A percentile compares a stretch with the other conserved stretches of the same genome.
Evolutionary conservation across 106 monocot genomes (phyloP).

Genomic region (Vanilla planifolia): DNA sequence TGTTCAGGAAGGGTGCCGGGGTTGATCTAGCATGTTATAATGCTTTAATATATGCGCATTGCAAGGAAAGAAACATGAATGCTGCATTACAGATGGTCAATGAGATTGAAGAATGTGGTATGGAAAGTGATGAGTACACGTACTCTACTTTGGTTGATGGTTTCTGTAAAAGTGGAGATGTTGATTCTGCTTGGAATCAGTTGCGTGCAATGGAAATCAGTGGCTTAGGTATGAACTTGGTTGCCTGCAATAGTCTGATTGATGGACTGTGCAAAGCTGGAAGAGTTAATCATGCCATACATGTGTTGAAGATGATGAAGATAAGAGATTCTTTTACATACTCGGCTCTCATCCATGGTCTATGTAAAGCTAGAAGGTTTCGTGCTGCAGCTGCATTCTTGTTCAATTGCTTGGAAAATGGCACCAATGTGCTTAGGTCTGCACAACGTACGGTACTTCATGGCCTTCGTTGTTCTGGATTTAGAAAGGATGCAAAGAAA

Average conservation of each 20-base stretch:
- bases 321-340: conserved; percentile 76
- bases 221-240: conserved; percentile 36
- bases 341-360: conserved; percentile 59
- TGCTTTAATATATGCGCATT: conserved; percentile 52
- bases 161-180: conserved; percentile 50
- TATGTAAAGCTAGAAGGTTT: conserved; percentile 51
- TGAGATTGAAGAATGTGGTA: conserved; percentile 54
- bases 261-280: conserved; percentile 62
- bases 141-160: conserved; percentile 71
- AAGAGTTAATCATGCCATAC: conserved; percentile 53
- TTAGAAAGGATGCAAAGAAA: conserved; percentile 46
- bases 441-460: conserved; percentile 45
- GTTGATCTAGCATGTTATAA: conserved; percentile 88
- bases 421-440: conserved; percentile 46
- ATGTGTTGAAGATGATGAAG: conserved; percentile 51
- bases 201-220: conserved; percentile 44
- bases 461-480: conserved; percentile 54
- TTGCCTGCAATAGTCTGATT: conserved; percentile 75
- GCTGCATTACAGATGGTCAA: conserved; percentile 41
- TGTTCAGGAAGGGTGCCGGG: conserved; percentile 37
- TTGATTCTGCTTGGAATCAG: conserved; percentile 43
- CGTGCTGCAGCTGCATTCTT: conserved; percentile 49
- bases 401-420: conserved; percentile 38
- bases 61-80: conserved; percentile 56
- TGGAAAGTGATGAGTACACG: conserved; percentile 69